Evolutionary conservation across 805 yeast genomes (phyloP), one percentile per base, ranked within the genome.

Genomic region (Pichia nanzhaoensis): DNA sequence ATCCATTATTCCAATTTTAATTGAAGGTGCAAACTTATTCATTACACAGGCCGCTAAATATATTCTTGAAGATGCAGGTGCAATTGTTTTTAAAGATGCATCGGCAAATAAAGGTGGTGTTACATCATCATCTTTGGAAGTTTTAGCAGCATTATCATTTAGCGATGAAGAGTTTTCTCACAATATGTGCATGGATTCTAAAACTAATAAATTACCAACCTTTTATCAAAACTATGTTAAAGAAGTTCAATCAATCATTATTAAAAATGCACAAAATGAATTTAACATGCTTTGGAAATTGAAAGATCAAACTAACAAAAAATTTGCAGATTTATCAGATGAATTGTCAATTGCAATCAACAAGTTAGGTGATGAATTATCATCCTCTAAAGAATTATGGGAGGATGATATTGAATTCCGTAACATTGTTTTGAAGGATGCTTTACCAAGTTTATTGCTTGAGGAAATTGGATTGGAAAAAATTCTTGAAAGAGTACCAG

Each of bases 61-160:
- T 28, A 76, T 78, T 40, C 73, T 91, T 45, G 99, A 93, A 68
- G 70, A 75, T 37, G 93, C 95, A 28, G 98, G 98, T 34, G 80
- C 87, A 42, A 65, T 89, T 43, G 73, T 93, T 43, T 86, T 87
- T 69, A 93, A 93, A 66, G 99, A 91, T 71, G 96, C 98, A 14
- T 86, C 96, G 12, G 89, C 97, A 37, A 91, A 91, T 69, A 91
- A 91, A 69, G 99, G 99, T 59, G 99, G 99, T 69, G 99, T 91
- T 43, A 91, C 99, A 1, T 90, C 97, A 2, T 89, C 97, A 2
- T 90, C 97, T 2, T 72, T 87, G 56, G 99, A 91, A 67, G 99
- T 91, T 12, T 75, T 91, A 55, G 96, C 97, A 9, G 91, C 99
- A 2, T 77, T 91, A 49, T 83, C 96, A 3, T 83, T 93, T 59